These are phyloP conservation scores for Yarrowia hollandica DNA, from an alignment of 805 yeast species.

Conservation along the genomic window DNA sequence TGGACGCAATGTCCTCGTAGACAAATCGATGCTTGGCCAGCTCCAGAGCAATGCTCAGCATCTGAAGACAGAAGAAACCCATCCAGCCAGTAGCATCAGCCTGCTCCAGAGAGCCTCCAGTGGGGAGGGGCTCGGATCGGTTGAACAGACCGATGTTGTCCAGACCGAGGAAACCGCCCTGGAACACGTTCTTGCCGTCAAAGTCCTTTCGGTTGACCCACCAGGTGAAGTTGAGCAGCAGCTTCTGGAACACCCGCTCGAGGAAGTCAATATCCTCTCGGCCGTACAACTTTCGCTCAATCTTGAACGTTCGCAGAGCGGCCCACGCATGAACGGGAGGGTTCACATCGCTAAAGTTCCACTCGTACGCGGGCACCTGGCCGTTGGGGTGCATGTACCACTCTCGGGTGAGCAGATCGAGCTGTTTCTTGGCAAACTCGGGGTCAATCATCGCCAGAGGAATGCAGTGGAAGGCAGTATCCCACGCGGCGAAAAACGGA, in stretches of 20 bases:
- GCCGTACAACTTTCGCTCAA: conserved; percentile 85
- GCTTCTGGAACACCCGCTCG: conserved; percentile 90
- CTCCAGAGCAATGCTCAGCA: conserved; percentile 90
- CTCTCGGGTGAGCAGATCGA: conserved; percentile 82
- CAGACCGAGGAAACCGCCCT: conserved; percentile 90
- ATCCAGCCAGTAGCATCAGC: conserved; percentile 98
- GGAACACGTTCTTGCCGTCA: conserved; percentile 85
- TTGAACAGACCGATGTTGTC: conserved; percentile 93
- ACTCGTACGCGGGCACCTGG: conserved; percentile 95
- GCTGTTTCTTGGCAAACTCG: conserved; percentile 83
- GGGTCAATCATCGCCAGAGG: conserved; percentile 94
- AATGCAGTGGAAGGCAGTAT: conserved; percentile 90
- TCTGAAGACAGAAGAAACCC: conserved; percentile 87
- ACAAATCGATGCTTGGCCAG: conserved; percentile 81
- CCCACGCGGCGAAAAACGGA: conserved; percentile 97
- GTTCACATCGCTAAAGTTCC: conserved; percentile 94
- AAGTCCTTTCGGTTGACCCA: conserved; percentile 93
- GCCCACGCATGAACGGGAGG: conserved; percentile 99
- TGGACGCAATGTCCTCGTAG: conserved; percentile 90
- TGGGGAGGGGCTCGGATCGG: conserved; percentile 89
- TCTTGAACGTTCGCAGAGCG: conserved; percentile 79
- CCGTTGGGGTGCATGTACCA: conserved; percentile 99
- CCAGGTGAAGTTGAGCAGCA: conserved; percentile 89
- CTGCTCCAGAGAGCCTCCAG: conserved; percentile 87
- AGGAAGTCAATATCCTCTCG: conserved; percentile 75